A percentile compares a stretch with the other conserved stretches of the same genome.
phyloP scores from a whole-genome alignment of 1,139 yeast species.

The Zygosaccharomyces sapae region DNA sequence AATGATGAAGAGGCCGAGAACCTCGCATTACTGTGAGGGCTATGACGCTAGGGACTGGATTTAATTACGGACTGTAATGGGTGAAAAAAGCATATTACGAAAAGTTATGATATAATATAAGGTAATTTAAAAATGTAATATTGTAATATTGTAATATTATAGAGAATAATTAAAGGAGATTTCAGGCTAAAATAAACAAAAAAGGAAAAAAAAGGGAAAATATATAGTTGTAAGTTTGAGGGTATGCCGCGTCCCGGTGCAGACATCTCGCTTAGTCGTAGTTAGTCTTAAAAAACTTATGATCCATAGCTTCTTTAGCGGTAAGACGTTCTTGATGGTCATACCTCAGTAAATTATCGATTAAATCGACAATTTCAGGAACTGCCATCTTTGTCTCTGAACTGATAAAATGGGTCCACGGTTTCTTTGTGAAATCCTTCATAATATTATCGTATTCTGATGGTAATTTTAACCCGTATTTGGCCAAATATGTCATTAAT shows the following conservation, averaged over 20 bases:
- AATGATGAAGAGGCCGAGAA: conserved; percentile 16
- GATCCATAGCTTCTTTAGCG: conserved; percentile 69
- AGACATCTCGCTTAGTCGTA: conserved; percentile 8
- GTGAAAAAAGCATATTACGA: too few relatives aligned
- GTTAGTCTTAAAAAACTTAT: conserved; percentile 44
- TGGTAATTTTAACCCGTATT: conserved; percentile 58
- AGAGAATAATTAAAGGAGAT: too few relatives aligned
- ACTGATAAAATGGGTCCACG: conserved; percentile 60
- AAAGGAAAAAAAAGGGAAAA: too few relatives aligned
- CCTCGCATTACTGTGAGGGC: not conserved
- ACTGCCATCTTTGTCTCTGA: conserved; percentile 52
- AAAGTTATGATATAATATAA: too few relatives aligned
- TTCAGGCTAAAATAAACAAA: too few relatives aligned
- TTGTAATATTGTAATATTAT: too few relatives aligned
- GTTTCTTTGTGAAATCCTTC: conserved; percentile 63
- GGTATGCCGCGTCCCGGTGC: not conserved
- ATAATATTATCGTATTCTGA: conserved; percentile 63
- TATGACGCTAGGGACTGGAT: not conserved
- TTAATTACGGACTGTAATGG: too few relatives aligned
- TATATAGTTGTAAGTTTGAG: too few relatives aligned
- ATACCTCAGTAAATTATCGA: conserved; percentile 61
- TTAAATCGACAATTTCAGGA: conserved; percentile 59
- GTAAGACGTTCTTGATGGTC: conserved; percentile 74
- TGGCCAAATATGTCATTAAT: conserved; percentile 53
- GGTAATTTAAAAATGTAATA: too few relatives aligned